Base-by-base conservation (phyloP, 1,139 yeast genomes). In the Pichia sorboxylosa region DNA sequence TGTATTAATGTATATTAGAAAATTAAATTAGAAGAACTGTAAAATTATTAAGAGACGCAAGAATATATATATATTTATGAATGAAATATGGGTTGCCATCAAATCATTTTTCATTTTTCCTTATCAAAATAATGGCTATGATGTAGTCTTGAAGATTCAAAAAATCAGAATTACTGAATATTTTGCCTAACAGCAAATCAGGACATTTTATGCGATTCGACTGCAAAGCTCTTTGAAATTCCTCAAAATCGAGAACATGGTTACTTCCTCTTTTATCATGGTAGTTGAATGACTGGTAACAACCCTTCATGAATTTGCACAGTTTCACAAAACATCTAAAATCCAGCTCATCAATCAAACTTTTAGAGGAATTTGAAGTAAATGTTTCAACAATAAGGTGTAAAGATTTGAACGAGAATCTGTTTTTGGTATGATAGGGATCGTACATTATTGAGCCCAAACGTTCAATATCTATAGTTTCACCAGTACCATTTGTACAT, bases 231-330 rank as follows among this genome's bases (percentile, higher is more conserved):
- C 33, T 38, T 13, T 33, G 32, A 24, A 52, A 51, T 31, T 51
- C 55, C 3, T 41, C 38, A 17, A 47, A 40, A 19, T 46, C 49
- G 17, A 52, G 34, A 18, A 33, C 32, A 28, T 47, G 46, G 27
- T 35, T 36, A 16, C 19, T 17, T 6, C 38, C 37, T 9, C 51
- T 41, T 4, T 31, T 34, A 34, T 51, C 55, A 33, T 50, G 47
- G 37, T 39, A 46, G 11, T 40, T 40, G 32, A 51, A 51, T 8
- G 52, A 47, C 3, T 40, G 43, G 31, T 37, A 45, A 36, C 55
- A 51, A 3, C 54, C 54, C 31, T 50, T 48, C 14, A 51, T 22
- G 32, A 51, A 52, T 7, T 33, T 36, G 28, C 50, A 43, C 34
- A 51, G 28, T 15, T 40, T 42, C 13, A 52, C 42, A 32, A 52